Evolutionary conservation across 768 basidiomycete species (phyloP).

Genomic region (Infundibulicybe gibba): DNA sequence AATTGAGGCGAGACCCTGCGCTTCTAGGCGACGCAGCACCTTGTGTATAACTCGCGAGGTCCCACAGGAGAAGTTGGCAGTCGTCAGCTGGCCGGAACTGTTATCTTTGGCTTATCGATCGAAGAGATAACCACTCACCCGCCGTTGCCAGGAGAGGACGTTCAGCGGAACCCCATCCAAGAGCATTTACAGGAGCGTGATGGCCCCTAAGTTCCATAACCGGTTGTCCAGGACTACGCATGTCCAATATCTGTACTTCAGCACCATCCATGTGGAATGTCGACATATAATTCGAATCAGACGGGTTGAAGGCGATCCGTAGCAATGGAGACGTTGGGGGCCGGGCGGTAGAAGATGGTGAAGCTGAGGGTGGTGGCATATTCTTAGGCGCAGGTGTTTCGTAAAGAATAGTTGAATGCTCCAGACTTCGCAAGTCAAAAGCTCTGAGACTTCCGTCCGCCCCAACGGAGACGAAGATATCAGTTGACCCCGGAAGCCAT

Average conservation of each 20-base stretch:
- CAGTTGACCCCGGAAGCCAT: conserved; percentile 95
- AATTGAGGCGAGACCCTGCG: conserved; percentile 68
- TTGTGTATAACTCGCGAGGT: conserved; percentile 65
- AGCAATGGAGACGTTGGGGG: conserved; percentile 80
- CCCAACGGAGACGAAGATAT: conserved; percentile 97
- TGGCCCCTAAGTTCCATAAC: conserved; percentile 91
- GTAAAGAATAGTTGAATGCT: conserved; percentile 98
- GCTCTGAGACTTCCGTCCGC: conserved; percentile 96
- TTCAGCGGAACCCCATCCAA: conserved; percentile 88
- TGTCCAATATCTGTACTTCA: conserved; percentile 92
- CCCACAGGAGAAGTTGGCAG: conserved; percentile 92
- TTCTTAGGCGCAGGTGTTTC: conserved; percentile 85
- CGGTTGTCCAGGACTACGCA: conserved; percentile 94
- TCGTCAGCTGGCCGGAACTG: conserved; percentile 70
- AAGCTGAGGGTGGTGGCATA: conserved; percentile 51
- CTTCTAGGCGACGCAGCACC: conserved; percentile 68
- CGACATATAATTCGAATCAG: conserved; percentile 92
- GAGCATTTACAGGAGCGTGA: conserved; percentile 74
- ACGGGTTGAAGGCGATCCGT: conserved; percentile 87
- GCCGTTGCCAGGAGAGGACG: conserved; percentile 85
- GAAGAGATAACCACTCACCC: conserved; percentile 40
- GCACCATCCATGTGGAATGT: conserved; percentile 93
- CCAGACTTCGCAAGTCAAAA: conserved; percentile 93
- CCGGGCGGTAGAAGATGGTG: conserved; percentile 57
- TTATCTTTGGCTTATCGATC: conserved; percentile 2